phyloP scores from a whole-genome alignment of 352 stramenopile genomes.

The Phytophthora ohioensis region DNA sequence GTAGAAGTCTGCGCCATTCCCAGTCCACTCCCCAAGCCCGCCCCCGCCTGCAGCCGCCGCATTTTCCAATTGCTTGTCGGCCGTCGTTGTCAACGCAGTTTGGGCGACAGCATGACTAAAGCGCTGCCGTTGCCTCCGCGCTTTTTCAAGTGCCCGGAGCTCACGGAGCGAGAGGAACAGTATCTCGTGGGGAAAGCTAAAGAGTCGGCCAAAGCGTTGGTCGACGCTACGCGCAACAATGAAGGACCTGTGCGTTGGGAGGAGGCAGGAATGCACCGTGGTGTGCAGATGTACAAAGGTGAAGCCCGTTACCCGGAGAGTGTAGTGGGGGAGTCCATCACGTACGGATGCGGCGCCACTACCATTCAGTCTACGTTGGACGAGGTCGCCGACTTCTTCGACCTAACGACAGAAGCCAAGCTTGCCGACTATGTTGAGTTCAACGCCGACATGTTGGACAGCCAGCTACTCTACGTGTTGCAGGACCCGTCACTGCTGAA shows the following conservation, averaged over 20 bases:
- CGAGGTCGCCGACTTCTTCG: conserved; percentile 76
- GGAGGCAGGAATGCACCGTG: conserved; percentile 57
- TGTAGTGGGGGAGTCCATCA: conserved; percentile 53
- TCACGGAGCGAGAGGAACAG: conserved; percentile 57
- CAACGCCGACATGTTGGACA: conserved; percentile 62
- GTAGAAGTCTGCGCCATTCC: conserved; percentile 34
- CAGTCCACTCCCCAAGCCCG: conserved; percentile 34
- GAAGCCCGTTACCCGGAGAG: conserved; percentile 54
- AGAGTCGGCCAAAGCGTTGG: conserved; percentile 65
- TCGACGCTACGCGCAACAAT: conserved; percentile 66
- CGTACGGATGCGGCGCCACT: conserved; percentile 68
- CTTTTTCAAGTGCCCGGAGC: conserved; percentile 68
- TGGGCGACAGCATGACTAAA: conserved; percentile 41
- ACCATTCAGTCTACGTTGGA: conserved; percentile 69
- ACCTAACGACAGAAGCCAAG: conserved; percentile 65
- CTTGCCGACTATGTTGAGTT: conserved; percentile 52
- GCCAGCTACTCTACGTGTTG: conserved; percentile 70
- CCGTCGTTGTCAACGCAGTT: conserved; percentile 9
- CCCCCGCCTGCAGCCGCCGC: conserved; percentile 17
- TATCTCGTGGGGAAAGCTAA: conserved; percentile 71
- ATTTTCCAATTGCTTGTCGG: conserved; percentile 33
- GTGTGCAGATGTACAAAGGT: conserved; percentile 79
- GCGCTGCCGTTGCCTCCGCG: conserved; percentile 54
- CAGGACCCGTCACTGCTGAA: conserved; percentile 42
- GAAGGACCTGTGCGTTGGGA: conserved; percentile 69